Percentiles rank a stretch among this genome's conserved stretches.
phyloP scores from a whole-genome alignment of 1,284 basidiomycete species.

The Ustilago vetiveriae region DNA sequence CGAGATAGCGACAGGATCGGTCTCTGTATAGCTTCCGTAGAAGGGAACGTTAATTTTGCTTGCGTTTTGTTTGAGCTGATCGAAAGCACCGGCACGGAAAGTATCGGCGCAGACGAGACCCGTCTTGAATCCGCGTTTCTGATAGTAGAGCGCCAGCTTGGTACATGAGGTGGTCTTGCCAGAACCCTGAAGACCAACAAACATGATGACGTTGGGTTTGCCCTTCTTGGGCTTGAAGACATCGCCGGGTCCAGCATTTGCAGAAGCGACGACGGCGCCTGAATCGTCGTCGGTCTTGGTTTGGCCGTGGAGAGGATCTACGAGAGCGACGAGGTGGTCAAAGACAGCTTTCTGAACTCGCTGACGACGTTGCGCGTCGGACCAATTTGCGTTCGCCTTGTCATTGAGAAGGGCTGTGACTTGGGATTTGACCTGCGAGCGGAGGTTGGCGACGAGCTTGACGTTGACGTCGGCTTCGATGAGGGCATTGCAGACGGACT shows the following conservation, averaged over 20 bases:
- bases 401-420: constrained; percentile 71
- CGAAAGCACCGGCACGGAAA: constrained; percentile 98
- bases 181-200: constrained; percentile 76
- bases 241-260: constrained; percentile 41
- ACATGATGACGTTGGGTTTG: constrained; percentile 92
- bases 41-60: constrained; percentile 99
- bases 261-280: constrained; percentile 19
- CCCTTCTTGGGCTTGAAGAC: constrained; percentile 97
- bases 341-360: constrained; percentile 75
- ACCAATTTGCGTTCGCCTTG: constrained; percentile 53
- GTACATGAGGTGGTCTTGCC: constrained; percentile 96
- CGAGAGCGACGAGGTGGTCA: constrained; percentile 92
- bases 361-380: constrained; percentile 60
- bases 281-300: constrained; percentile 49
- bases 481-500: constrained; percentile 91
- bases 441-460: constrained; percentile 86
- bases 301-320: constrained; percentile 74
- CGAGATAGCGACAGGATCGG: constrained; percentile 94
- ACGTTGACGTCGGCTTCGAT: constrained; percentile 98
- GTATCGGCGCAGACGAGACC: constrained; percentile 99
- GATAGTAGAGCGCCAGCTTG: constrained; percentile 85
- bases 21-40: constrained; percentile 98
- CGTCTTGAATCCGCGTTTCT: constrained; percentile 96
- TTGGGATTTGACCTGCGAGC: constrained; percentile 80
- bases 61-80: constrained; percentile 89